Evolutionary conservation across 352 stramenopile species (phyloP).

Genomic region (Phytophthora chlamydospora): DNA sequence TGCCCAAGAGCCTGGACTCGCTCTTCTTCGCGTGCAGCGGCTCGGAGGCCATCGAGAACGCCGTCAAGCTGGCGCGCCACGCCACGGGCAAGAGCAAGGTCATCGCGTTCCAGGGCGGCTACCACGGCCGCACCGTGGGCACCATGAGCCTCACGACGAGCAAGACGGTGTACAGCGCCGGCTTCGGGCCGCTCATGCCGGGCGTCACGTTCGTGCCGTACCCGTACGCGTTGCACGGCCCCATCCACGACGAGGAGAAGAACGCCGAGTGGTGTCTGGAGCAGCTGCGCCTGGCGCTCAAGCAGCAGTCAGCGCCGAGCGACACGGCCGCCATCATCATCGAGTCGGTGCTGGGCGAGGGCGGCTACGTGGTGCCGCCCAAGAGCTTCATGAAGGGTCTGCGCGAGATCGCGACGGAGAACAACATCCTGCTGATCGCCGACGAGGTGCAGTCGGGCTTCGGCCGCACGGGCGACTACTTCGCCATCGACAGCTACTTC

Average conservation of each 20-base stretch:
- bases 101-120: constrained; percentile 93
- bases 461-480: constrained; percentile 87
- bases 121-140: constrained; percentile 92
- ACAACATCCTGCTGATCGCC: constrained; percentile 93
- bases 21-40: constrained; percentile 92
- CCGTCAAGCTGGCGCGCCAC: constrained; percentile 92
- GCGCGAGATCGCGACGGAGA: constrained; percentile 90
- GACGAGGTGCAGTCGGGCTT: constrained; percentile 95
- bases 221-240: constrained; percentile 86
- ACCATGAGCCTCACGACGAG: constrained; percentile 93
- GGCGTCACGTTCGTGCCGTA: constrained; percentile 88
- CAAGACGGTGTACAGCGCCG: constrained; percentile 90
- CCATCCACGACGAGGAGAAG: constrained; percentile 80
- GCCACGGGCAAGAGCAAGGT: constrained; percentile 90
- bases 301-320: constrained; percentile 89
- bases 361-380: constrained; percentile 91
- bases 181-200: constrained; percentile 86
- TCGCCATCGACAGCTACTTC: constrained; percentile 86
- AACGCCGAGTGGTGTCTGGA: constrained; percentile 79
- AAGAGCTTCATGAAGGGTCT: constrained; percentile 93
- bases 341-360: constrained; percentile 92
- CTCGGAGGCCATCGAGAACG: constrained; percentile 94
- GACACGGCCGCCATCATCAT: constrained; percentile 93
- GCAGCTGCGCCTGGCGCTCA: constrained; percentile 87
- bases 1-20: constrained; percentile 86